phyloP scores from a whole-genome alignment of 495 filamentous ascomycete species.

The Podospora didyma region DNA sequence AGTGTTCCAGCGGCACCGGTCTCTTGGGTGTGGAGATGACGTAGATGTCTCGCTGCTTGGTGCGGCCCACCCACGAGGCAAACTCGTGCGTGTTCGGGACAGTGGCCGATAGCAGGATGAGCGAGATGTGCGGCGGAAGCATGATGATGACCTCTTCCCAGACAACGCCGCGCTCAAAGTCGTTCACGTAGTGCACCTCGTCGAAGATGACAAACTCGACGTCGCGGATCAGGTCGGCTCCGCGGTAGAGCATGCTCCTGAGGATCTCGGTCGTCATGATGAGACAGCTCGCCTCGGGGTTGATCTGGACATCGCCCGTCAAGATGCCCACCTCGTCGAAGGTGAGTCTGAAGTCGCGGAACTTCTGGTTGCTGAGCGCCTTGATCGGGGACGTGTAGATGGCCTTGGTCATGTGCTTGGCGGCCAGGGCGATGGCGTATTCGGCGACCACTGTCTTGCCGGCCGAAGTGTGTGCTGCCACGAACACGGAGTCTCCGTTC shows the following conservation, averaged over 20 bases:
- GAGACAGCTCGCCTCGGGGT: conserved; percentile 93
- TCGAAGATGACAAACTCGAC: conserved; percentile 99
- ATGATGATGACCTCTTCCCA: conserved; percentile 99
- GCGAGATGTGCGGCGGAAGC: conserved; percentile 92
- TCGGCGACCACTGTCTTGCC: conserved; percentile 98
- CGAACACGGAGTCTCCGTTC: conserved; percentile 94
- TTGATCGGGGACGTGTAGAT: conserved; percentile 99
- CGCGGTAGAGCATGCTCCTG: conserved; percentile 95
- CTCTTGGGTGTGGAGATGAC: conserved; percentile 96
- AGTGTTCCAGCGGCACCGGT: conserved; percentile 93
- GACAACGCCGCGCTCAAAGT: conserved; percentile 93
- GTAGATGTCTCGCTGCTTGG: conserved; percentile 98
- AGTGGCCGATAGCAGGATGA: conserved; percentile 92
- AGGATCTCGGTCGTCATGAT: conserved; percentile 99
- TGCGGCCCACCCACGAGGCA: conserved; percentile 95
- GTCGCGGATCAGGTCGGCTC: conserved; percentile 92
- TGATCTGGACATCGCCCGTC: conserved; percentile 97
- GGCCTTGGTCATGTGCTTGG: conserved; percentile 97
- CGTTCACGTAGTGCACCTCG: conserved; percentile 98
- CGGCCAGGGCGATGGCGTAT: conserved; percentile 93
- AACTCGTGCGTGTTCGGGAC: conserved; percentile 98
- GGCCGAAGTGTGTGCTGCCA: conserved; percentile 97
- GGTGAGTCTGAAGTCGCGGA: conserved; percentile 81
- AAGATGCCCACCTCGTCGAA: conserved; percentile 97
- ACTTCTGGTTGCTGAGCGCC: conserved; percentile 97